Evolutionary conservation across 2,329 filamentous ascomycete species (phyloP), one percentile per base, ranked within the genome.

Genomic region (Furcasterigmium furcatum): DNA sequence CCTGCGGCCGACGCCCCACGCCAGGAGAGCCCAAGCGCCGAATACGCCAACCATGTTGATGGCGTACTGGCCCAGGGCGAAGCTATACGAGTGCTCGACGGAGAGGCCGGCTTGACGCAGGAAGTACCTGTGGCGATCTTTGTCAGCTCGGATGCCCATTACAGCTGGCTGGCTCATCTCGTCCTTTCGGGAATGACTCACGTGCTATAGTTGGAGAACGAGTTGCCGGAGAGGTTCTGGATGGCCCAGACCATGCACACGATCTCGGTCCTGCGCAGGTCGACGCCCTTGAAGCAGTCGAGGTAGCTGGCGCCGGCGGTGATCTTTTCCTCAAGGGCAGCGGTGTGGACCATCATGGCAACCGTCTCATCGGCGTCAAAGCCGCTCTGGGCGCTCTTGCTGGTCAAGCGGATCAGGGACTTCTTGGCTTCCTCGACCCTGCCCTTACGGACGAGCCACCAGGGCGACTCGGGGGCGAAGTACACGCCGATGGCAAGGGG

Each of bases 331-430:
- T 95, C 91, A 10, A 95, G 71, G 0, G 86, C 85, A 1, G 87
- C 91, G 1, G 90, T 96, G 60, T 95, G 88, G 2, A 90, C 82
- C 87, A 96, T 95, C 88, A 95, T 95, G 56, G 88, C 84, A 41
- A 95, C 75, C 0, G 88, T 94, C 67, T 94, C 88, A 51, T 95
- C 87, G 10, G 87, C 80, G 57, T 95, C 80, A 55, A 94, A 91
- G 49, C 85, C 78, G 1, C 81, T 84, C 49, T 89, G 84, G 44
- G 73, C 71, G 51, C 82, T 70, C 13, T 73, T 55, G 55, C 76
- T 84, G 5, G 85, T 88, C 18, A 89, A 70, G 4, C 85, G 80
- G 41, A 85, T 69, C 18, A 89, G 73, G 2, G 84, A 71, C 39
- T 71, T 67, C 67, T 87, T 87, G 24, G 86, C 86, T 14, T 87